phyloP scores from a whole-genome alignment of 1,284 basidiomycete genomes.

The Mycena citricolor region DNA sequence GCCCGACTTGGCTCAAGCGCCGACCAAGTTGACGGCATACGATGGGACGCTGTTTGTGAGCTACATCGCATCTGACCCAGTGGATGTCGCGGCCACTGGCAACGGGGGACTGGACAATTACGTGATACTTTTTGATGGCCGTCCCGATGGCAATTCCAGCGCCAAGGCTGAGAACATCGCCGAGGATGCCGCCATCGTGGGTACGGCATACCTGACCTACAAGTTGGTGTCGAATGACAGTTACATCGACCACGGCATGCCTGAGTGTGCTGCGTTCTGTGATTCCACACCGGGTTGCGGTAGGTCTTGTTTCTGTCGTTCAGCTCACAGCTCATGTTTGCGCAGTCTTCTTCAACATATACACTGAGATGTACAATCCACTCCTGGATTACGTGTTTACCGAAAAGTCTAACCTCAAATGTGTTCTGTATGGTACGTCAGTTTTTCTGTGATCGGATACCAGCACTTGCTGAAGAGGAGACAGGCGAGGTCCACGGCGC shows the following conservation, averaged over 20 bases:
- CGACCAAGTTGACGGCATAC: slow-evolving; percentile 21
- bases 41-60: slow-evolving; percentile 17
- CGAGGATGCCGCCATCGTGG: slow-evolving; percentile 22
- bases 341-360: slow-evolving; percentile 25
- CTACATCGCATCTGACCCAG: slow-evolving; percentile 9
- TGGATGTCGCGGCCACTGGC: no score
- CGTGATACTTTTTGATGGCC: slow-evolving; percentile 22
- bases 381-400: slow-evolving; percentile 21
- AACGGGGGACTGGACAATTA: slow-evolving; percentile 12
- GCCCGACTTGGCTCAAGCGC: slow-evolving; percentile 17
- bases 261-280: slow-evolving; percentile 22
- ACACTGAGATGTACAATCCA: slow-evolving; percentile 23
- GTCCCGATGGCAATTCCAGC: neutral
- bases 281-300: slow-evolving; percentile 21
- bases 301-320: slow-evolving; percentile 12
- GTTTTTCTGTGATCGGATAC: neutral
- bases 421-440: slow-evolving; percentile 20
- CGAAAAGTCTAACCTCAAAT: slow-evolving; percentile 24
- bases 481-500: slow-evolving; percentile 24
- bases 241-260: slow-evolving; percentile 12
- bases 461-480: neutral
- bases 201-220: slow-evolving; percentile 22
- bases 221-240: slow-evolving; percentile 18
- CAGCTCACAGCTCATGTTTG: neutral
- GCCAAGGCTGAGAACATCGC: no score